Evolutionary conservation across 2,329 filamentous ascomycete genomes (phyloP), one percentile per base, ranked within the genome.

Genomic region (Talaromyces islandicus): DNA sequence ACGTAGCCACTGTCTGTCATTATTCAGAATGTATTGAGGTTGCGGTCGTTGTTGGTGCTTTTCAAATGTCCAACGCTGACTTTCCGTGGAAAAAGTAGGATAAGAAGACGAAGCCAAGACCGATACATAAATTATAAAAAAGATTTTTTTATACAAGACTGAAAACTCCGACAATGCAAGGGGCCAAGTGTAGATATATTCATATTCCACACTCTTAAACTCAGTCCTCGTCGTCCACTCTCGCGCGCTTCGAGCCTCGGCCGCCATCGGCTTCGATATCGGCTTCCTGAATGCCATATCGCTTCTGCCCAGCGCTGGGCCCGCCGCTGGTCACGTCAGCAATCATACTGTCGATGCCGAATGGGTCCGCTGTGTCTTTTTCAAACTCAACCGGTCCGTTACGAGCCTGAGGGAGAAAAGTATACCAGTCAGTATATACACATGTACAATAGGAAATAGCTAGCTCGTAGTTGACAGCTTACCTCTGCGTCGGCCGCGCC

Each of bases 341-440:
- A 72, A 99, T 86, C 80, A 99, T 96, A 69, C 90, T 90, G 71
- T 96, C 92, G 66, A 97, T 94, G 55, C 95, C 92, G 74, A 97
- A 97, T 0, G 92, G 92, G 75, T 97, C 93, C 19, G 84, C 81
- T 46, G 74, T 83, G 57, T 97, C 93, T 76, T 93, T 96, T 75
- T 97, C 93, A 69, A 99, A 99, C 74, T 96, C 90, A 29, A 99
- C 94, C 0, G 94, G 94, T 5, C 94, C 94, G 68, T 95, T 90
- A 59, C 92, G 85, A 63, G 85, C 86, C 85, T 89, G 27, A 56
- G 12, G 32, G 12, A 35, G 56, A 60, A 35, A 57, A 60, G 21
- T 17, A 21, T 50, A 53, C 48, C 27, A 60, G 58, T 38, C 19
- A 17, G 35, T 17, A 38, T n/a, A 38, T 38, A 9, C 2, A 12